Base-by-base conservation (phyloP, 306 rosid genomes). In the Vicia villosa region DNA sequence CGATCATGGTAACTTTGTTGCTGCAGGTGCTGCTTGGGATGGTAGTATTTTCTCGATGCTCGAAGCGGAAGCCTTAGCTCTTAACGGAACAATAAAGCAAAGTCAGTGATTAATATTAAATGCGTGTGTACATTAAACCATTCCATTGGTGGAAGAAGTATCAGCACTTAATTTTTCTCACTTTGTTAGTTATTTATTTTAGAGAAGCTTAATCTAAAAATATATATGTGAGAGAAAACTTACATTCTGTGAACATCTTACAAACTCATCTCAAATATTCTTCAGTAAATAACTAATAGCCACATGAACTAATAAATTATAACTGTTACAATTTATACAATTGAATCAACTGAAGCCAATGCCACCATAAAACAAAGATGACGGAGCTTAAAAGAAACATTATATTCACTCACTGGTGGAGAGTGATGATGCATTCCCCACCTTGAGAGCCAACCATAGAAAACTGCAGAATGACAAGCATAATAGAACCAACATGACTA, bases 361-460 rank as follows among this genome's bases (percentile, higher is more conserved):
- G 10, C 38, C 0, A 34, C 38, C 38, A 34, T 1, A 34, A 34
- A 34, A 34, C 10, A 34, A 34, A 34, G 10, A 34, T 34, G 38
- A 34, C 38, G 7, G n/a, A n/a, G n/a, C n/a, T n/a, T 5, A 32
- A 30, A 30, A 32, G 37, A 32, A 32, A 6, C 37, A 32, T 32
- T 32, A 32, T 32, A 20, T 43, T 85, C 79, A 74, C 57, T 73
- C 73, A 49, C 66, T 49, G 37, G 74, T 58, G 52, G 85, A 69
- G 59, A 80, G 37, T 50, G 83, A 75, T 54, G 83, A 13, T 60
- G 75, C 8, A 46, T 45, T 70, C 13, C 15, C 76, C 42, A 82
- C 81, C 77, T 80, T 72, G 70, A 87, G 83, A 45, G 86, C 72
- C 2, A 94, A 84, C 75, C 68, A 63, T 34, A 90, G 77, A 84